Evolutionary conservation across 192 early-diverging fungal species (phyloP).

Genomic region (Coemansia sp.): DNA sequence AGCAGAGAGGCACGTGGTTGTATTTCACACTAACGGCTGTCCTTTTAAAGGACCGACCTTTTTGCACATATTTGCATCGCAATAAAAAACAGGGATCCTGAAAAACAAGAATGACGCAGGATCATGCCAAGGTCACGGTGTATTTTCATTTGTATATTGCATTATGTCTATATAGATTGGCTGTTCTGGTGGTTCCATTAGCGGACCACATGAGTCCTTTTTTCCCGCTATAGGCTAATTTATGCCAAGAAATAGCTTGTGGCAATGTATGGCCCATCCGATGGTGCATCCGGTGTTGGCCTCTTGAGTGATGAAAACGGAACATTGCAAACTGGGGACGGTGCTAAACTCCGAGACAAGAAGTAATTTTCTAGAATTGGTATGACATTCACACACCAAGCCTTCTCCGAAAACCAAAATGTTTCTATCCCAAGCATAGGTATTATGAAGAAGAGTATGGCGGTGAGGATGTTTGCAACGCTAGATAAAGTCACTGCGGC

Average conservation of each 20-base stretch:
- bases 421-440: background rate
- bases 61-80: background rate
- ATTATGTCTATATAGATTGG: background rate
- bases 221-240: background rate
- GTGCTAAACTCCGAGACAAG: background rate
- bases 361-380: background rate
- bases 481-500: background rate
- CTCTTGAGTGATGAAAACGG: background rate
- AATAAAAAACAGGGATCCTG: slow-evolving; percentile 4
- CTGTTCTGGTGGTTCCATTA: slow-evolving; percentile 8
- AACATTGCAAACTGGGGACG: background rate
- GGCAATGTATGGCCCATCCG: background rate
- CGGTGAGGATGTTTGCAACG: background rate
- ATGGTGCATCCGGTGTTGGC: background rate
- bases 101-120: slow-evolving; percentile 9
- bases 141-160: slow-evolving; percentile 6
- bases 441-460: background rate
- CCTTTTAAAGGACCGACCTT: background rate
- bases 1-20: background rate
- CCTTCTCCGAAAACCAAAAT: background rate
- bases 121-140: slow-evolving; percentile 8
- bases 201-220: slow-evolving; percentile 2
- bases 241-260: background rate
- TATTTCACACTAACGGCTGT: background rate
- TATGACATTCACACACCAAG: background rate